Base-by-base conservation (phyloP, 495 filamentous ascomycete genomes). In the Neurospora cerealis region DNA sequence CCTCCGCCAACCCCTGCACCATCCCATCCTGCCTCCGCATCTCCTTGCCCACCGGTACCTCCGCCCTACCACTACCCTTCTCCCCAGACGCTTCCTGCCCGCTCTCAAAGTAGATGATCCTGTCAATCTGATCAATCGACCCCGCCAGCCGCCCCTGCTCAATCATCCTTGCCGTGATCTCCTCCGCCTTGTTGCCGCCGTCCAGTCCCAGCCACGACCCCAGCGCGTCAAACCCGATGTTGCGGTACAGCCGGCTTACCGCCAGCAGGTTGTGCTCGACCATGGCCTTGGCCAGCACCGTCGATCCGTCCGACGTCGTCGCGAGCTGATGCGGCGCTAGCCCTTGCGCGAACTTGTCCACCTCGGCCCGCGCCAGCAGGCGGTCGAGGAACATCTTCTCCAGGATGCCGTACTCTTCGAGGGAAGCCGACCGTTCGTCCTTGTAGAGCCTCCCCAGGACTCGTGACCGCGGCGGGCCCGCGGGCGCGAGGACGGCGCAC, bases 361-460 rank as follows among this genome's bases (percentile, higher is more conserved):
- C 94, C 81, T 99, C 96, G 24, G 88, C 89, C 4, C 91, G 88
- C 9, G 86, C 88, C 17, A 99, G 86, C 4, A 99, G 85, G 6
- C 96, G 89, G 81, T 98, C 94, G 37, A 99, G 87, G 80, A 97
- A 96, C 89, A 99, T 98, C 84, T 98, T 98, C 85, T 98, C 96
- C 28, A 99, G 85, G 71, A 99, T 98, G 54, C 88, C 86, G 78
- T 92, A 95, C 80, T 98, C 93, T 8, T 91, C 89, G 4, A 95
- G 87, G 66, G 89, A 87, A 3, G 87, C 83, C 0, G 93, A 88
- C 24, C 96, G 89, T 69, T 98, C 96, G 79, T 99, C 96, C 81
- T 97, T 98, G 86, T 97, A 98, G 8, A 99, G 84, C 72, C 90
- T 90, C 4, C 90, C 92, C 9, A 99, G 86, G 9, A 88, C 88